Conservation (phyloP, 495 filamentous ascomycete genomes). For the Aspergillus avenaceus region DNA sequence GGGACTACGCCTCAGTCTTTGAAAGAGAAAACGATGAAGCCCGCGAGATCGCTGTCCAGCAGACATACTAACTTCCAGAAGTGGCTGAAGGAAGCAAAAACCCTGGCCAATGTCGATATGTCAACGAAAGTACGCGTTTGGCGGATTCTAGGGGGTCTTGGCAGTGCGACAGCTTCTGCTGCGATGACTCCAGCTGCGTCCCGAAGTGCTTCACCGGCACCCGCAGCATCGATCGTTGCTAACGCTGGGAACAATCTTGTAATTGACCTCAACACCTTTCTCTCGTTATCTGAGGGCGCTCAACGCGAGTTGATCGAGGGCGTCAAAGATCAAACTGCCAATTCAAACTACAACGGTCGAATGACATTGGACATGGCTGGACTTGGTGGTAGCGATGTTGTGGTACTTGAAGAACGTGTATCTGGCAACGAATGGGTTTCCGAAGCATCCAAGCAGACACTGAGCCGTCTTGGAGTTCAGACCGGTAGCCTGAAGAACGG, state of each 20-base stretch:
- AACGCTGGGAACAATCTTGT: constrained; percentile 62
- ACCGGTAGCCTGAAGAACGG: constrained; percentile 34
- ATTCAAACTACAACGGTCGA: constrained; percentile 73
- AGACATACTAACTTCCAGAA: constrained; percentile 60
- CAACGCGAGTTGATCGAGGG: constrained; percentile 68
- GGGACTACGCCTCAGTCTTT: constrained; percentile 55
- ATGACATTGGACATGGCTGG: constrained; percentile 60
- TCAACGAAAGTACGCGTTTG: constrained; percentile 75
- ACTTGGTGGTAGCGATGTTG: constrained; percentile 60
- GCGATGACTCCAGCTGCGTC: constrained; percentile 57
- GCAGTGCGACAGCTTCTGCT: constrained; percentile 38
- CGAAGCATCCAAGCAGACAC: constrained; percentile 41
- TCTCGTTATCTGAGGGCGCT: constrained; percentile 57
- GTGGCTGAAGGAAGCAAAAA: constrained; percentile 73
- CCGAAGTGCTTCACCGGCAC: constrained; percentile 48
- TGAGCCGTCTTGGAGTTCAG: constrained; percentile 38
- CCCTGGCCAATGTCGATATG: constrained; percentile 55
- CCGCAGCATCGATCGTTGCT: constrained; percentile 35
- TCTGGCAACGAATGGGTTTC: constrained; percentile 61
- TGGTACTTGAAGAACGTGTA: constrained; percentile 77
- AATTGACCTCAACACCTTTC: constrained; percentile 69
- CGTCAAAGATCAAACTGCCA: constrained; percentile 65
- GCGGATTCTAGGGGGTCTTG: constrained; percentile 57
- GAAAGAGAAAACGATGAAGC: constrained; percentile 54
- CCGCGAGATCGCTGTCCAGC: constrained; percentile 63